Evolutionary conservation across 2,329 filamentous ascomycete genomes (phyloP), one percentile per base, ranked within the genome.

Genomic region (Rhynchosporium secalis): DNA sequence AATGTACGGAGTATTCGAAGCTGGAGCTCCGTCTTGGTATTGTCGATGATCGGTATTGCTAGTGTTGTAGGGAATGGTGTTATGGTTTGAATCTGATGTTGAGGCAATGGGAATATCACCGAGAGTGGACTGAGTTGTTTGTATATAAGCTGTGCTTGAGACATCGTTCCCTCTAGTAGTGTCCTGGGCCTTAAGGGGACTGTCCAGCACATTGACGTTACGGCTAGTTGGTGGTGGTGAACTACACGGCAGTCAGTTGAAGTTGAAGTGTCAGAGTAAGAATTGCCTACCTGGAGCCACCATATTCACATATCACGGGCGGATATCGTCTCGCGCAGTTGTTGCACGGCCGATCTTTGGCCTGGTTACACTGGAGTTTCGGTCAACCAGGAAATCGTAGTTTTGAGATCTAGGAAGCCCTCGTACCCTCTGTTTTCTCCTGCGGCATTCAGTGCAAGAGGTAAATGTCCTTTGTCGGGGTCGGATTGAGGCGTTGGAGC

Each of bases 321-420:
- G 69, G 69, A 51, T 65, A 71, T 12, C 69, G 58, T 52, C 68
- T 64, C 28, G 64, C 56, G 56, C 69, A 70, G 46, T 71, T 69
- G 60, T 68, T 66, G 60, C 68, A 71, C 26, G 68, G 68, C 40
- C 65, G 59, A 48, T 69, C 68, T 65, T 63, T 68, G 28, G 67
- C 66, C 59, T 71, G 68, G 61, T 69, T 70, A 47, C 69, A 71
- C 68, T 69, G 52, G 10, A 62, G 41, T 33, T 20, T 51, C 6
- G 4, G 67, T 62, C 58, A 68, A 61, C 36, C 61, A 62, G 41
- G 26, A 20, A 31, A 66, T 56, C 66, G 46, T 54, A 31, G 33
- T 62, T 45, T 68, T 63, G 20, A 13, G 29, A 4, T 6, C 13
- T 26, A 3, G 20, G 29, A 36, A 41, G 33, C 8, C 5, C 4